Percentiles rank a stretch among this genome's conserved stretches.
Conservation (phyloP, 768 basidiomycete genomes). For the Boletus rex-veris region DNA sequence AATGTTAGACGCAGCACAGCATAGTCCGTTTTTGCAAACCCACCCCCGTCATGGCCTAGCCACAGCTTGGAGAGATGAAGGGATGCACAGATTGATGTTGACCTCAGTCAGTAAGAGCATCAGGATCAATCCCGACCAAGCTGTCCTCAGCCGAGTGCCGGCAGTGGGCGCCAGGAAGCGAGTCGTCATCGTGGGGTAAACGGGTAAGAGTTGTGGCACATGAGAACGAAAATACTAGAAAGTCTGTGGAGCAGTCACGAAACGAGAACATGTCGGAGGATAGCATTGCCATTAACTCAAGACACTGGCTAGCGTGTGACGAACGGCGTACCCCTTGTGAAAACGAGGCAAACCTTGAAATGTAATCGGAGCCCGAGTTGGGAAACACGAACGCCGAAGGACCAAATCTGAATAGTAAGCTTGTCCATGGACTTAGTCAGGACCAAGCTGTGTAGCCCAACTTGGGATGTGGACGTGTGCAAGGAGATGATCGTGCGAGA, state of each 20-base stretch:
- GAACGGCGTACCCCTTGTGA: constrained; percentile 5
- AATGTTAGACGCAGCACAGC: constrained; percentile 31
- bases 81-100: constrained; percentile 5
- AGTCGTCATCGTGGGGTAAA: constrained; percentile 23
- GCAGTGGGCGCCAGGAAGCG: background rate
- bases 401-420: constrained; percentile 5
- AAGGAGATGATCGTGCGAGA: constrained; percentile 14
- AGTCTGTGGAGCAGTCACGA: constrained; percentile 18
- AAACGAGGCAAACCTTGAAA: constrained; percentile 21
- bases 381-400: constrained; percentile 15
- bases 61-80: constrained; percentile 21
- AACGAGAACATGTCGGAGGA: constrained; percentile 6
- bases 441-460: constrained; percentile 11
- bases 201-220: constrained; percentile 3
- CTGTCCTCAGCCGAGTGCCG: background rate
- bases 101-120: constrained; percentile 4
- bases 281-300: constrained; percentile 6
- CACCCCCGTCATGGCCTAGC: constrained; percentile 12
- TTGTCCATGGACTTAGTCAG: constrained; percentile 22
- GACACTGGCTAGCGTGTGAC: constrained; percentile 13
- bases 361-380: constrained; percentile 12
- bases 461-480: constrained; percentile 7
- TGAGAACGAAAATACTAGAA: constrained; percentile 7
- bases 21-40: constrained; percentile 16
- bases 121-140: constrained; percentile 5